Conservation (phyloP, 768 basidiomycete species). For the Boletus subparvulus region DNA sequence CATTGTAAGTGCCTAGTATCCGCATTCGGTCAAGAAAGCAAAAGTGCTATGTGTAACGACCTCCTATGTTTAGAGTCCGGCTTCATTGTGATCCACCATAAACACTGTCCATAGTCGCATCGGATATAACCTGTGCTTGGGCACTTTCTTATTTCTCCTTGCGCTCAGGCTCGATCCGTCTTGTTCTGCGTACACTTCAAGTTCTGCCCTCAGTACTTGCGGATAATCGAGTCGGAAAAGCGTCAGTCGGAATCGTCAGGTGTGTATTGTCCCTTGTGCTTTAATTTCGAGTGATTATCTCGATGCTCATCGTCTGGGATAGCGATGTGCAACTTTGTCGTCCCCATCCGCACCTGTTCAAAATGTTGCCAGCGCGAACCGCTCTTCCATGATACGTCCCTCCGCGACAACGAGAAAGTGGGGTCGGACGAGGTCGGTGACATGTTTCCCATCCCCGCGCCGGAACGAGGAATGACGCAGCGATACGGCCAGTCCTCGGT, state of each 20-base stretch:
- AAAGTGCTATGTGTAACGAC: conserved; percentile 7
- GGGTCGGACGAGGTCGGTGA: conserved; percentile 19
- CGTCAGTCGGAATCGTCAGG: not conserved
- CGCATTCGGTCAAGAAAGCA: conserved; percentile 13
- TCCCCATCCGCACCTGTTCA: conserved; percentile 33
- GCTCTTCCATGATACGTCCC: conserved; percentile 22
- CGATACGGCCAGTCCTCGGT: conserved; percentile 6
- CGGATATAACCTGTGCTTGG: conserved; percentile 11
- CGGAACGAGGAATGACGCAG: not conserved
- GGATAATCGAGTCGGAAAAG: not conserved
- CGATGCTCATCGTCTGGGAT: not conserved
- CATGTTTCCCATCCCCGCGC: not conserved
- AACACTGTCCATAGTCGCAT: not conserved
- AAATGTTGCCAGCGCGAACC: conserved; percentile 28
- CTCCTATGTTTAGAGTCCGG: conserved; percentile 11
- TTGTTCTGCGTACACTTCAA: not conserved
- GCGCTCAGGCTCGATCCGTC: not conserved
- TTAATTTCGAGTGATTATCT: not conserved
- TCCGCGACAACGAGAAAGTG: conserved; percentile 18
- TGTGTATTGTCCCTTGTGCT: not conserved
- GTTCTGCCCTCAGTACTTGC: not conserved
- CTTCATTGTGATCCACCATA: conserved; percentile 9
- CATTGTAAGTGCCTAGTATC: not conserved
- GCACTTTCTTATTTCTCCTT: not conserved
- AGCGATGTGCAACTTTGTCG: conserved; percentile 31